Base-by-base conservation (phyloP, 148 eudicot species). In the Gaultheria prostrata region DNA sequence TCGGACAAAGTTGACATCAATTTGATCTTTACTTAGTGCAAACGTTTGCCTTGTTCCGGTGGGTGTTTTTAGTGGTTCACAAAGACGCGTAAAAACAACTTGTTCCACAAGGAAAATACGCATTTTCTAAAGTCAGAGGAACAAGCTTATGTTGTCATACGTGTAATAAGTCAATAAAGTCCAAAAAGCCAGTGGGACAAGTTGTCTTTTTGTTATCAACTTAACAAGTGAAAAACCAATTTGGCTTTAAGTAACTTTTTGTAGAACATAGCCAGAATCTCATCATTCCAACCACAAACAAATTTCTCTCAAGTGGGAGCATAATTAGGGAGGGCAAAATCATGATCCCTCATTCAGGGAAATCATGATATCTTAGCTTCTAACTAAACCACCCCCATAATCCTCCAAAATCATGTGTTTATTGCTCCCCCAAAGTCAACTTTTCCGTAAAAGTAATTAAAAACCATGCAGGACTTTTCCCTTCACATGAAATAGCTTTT, bases 361-460 rank as follows among this genome's bases (percentile, higher is more conserved):
- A 61, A 80, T 80, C 82, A 80, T 63, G 82, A 26, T 45, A 15
- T 35, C 82, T 80, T 80, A 18, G 75, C 82, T 65, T 65, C 74
- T 76, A 76, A 76, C 72, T 67, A 28, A 67, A 9, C 33, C 48
- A 6, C 3, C 33, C 79, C 11, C 20, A 76, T 20, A 75, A 45
- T 20, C 32, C 50, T 46, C 54, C 78, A 75, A 39, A 24, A n/a
- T 75, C 53, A 46, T 75, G 54, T 3, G 33, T 46, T 48, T 75
- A 20, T 75, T 75, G 54, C 13, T 1, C 69, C 54, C 51, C 24
- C 17, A 0, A 39, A 75, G 15, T 21, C 43, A 33, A 20, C 78
- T 75, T 33, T 11, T 13, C 8, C 8, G 10, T 9, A 2, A 75
- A 26, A 13, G 26, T 73, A 15, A 39, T 39, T 39, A 39, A 39